Evolutionary conservation across 129 eudicot genomes (phyloP).

Genomic region (Helianthus tuberosus): DNA sequence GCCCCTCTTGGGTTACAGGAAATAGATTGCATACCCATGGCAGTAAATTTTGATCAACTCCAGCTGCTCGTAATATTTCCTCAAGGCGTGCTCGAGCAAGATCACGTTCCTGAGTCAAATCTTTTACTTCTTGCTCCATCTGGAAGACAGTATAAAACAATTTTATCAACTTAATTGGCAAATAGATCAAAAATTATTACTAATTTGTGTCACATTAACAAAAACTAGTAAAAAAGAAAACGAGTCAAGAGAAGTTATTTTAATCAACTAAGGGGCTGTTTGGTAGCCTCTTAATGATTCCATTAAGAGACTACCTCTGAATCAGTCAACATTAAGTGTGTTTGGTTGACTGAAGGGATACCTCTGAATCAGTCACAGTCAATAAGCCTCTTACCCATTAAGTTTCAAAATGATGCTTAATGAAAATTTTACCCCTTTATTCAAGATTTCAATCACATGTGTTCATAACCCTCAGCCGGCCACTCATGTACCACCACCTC

Average conservation of each 20-base stretch:
- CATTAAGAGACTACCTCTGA: too few relatives aligned
- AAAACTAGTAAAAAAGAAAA: not conserved
- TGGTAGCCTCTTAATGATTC: too few relatives aligned
- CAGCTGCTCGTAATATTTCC: constrained; percentile 51
- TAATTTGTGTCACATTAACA: not conserved
- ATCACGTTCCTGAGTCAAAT: constrained; percentile 71
- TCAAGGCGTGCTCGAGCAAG: constrained; percentile 71
- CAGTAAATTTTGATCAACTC: constrained; percentile 42
- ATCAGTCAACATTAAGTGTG: too few relatives aligned
- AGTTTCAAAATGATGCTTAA: too few relatives aligned
- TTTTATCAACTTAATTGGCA: not conserved
- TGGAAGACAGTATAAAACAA: constrained; percentile 28
- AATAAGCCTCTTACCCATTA: too few relatives aligned
- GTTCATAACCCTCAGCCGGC: too few relatives aligned
- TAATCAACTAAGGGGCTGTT: too few relatives aligned
- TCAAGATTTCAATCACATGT: too few relatives aligned
- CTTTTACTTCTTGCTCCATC: constrained; percentile 84
- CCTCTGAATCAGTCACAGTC: too few relatives aligned
- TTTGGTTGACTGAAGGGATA: too few relatives aligned
- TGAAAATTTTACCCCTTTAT: too few relatives aligned
- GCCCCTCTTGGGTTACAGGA: constrained; percentile 1
- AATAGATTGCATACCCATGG: constrained; percentile 47
- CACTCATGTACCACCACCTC: too few relatives aligned
- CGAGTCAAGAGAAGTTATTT: not conserved
- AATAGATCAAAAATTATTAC: not conserved